Evolutionary conservation across 176 grass and related monocot genomes (phyloP).

Genomic region (Typha latifolia): DNA sequence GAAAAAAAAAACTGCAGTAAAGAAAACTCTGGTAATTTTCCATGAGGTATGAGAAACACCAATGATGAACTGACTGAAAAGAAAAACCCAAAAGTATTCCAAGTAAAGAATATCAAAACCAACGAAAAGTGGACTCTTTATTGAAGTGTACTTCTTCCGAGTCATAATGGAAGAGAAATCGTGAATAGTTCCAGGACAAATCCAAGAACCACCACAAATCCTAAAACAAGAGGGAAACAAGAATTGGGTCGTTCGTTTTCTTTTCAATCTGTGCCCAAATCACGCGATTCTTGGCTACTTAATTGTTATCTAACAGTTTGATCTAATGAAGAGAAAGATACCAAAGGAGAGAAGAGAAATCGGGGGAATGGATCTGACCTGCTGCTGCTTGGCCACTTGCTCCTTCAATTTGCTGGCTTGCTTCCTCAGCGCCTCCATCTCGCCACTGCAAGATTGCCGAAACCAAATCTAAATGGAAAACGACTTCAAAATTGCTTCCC

Average conservation of each 20-base stretch:
- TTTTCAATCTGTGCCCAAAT: too few relatives aligned
- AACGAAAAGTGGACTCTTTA: too few relatives aligned
- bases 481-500: neutral
- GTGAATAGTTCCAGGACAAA: neutral
- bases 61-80: too few relatives aligned
- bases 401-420: constrained; percentile 88
- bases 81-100: too few relatives aligned
- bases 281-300: neutral
- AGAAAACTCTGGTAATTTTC: too few relatives aligned
- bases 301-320: neutral
- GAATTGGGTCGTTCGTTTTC: too few relatives aligned
- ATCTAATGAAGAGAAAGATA: neutral
- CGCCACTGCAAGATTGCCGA: neutral
- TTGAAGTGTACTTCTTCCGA: too few relatives aligned
- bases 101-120: too few relatives aligned
- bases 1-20: neutral
- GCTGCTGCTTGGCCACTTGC: constrained; percentile 94
- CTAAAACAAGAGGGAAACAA: too few relatives aligned
- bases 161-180: too few relatives aligned
- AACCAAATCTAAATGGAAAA: neutral
- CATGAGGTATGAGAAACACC: too few relatives aligned
- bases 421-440: constrained; percentile 90
- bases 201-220: neutral
- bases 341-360: neutral
- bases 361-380: constrained; percentile 29